These are phyloP conservation scores for Perilla frutescens DNA, from an alignment of 257 asterid species.

Conservation along the genomic window DNA sequence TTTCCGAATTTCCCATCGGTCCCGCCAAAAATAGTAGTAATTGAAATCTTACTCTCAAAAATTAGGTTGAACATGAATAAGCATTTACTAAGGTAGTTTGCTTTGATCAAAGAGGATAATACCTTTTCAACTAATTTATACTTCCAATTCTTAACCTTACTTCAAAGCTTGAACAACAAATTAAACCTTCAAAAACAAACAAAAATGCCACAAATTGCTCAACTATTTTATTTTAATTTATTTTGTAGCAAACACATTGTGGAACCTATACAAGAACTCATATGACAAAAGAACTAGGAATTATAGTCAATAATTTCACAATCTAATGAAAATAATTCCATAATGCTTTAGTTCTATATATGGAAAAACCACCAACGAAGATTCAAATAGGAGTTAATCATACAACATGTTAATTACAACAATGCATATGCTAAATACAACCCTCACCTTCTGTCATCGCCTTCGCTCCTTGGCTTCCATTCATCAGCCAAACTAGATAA, in stretches of 20 bases:
- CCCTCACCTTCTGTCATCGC: neutral
- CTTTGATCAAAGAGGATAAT: neutral
- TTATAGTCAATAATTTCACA: constrained; percentile 1
- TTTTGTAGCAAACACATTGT: no score
- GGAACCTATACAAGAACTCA: neutral
- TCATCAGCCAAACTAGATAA: no score
- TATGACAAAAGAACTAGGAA: neutral
- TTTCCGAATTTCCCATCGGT: no score
- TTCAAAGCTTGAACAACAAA: constrained; percentile 4
- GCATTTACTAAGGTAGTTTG: neutral
- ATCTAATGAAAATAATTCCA: neutral
- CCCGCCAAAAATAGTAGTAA: neutral
- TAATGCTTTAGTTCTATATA: neutral
- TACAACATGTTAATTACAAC: constrained; percentile 21
- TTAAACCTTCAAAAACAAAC: constrained; percentile 11
- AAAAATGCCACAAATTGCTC: neutral
- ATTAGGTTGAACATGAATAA: constrained; percentile 3
- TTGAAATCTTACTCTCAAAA: neutral
- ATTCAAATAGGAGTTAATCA: constrained; percentile 16
- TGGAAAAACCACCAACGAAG: constrained; percentile 19
- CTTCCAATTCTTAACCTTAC: constrained; percentile 12
- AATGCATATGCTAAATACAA: neutral
- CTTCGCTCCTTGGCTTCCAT: neutral
- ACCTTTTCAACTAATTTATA: neutral
- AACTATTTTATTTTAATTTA: neutral